Evolutionary conservation across 228 moss, liverwort and hornwort genomes (phyloP).

Genomic region (Sphagnum fallax): DNA sequence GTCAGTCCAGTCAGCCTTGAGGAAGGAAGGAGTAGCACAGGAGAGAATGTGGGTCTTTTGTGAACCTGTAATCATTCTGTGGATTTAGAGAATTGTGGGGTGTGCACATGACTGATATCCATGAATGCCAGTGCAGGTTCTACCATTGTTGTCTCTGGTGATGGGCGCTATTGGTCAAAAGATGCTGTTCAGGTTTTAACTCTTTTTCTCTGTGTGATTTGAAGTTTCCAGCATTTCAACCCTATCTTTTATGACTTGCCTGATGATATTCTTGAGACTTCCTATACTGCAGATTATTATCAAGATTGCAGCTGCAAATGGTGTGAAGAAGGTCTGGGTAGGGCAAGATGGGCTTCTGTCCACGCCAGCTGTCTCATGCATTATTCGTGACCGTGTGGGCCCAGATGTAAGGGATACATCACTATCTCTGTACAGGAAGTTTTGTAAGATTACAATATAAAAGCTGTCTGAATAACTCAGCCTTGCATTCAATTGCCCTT

Average conservation of each 20-base stretch:
- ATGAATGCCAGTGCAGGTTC: constrained; percentile 40
- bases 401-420: constrained; percentile 10
- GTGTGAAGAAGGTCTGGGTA: constrained; percentile 42
- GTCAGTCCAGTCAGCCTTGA: too few relatives aligned
- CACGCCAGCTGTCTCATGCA: constrained; percentile 48
- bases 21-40: too few relatives aligned
- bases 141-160: constrained; percentile 93
- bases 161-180: constrained; percentile 92
- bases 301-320: constrained; percentile 51
- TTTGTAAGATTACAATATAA: not conserved
- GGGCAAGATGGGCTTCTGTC: constrained; percentile 51
- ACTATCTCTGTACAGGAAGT: too few relatives aligned
- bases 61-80: too few relatives aligned
- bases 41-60: too few relatives aligned
- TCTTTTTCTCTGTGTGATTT: not conserved
- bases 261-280: not conserved
- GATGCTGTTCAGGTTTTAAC: constrained; percentile 67
- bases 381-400: constrained; percentile 42
- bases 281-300: constrained; percentile 31
- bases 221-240: too few relatives aligned
- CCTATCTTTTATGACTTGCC: too few relatives aligned
- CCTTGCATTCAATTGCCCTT: not conserved
- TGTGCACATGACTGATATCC: not conserved
- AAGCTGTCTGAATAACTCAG: not conserved
- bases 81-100: too few relatives aligned